Conservation (phyloP, 768 basidiomycete species). For the Russula abietina region DNA sequence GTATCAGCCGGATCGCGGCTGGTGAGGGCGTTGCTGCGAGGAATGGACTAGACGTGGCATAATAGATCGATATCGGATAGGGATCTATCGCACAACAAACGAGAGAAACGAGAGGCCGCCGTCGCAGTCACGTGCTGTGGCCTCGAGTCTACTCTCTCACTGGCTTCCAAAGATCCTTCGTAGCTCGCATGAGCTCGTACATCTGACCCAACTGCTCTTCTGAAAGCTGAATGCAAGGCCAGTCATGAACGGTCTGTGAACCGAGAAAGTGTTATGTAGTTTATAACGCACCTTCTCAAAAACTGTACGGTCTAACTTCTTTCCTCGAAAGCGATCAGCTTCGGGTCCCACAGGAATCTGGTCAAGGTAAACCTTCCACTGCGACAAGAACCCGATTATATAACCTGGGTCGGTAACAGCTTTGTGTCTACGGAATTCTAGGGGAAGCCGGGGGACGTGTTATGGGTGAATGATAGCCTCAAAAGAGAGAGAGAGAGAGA, state of each 20-base stretch:
- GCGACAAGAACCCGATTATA: constrained; percentile 90
- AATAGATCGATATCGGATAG: not conserved
- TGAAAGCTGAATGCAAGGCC: constrained; percentile 57
- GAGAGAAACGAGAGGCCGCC: too few species aligned
- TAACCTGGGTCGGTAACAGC: constrained; percentile 78
- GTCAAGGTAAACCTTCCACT: constrained; percentile 94
- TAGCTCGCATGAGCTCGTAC: constrained; percentile 90
- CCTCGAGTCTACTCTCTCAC: constrained; percentile 23
- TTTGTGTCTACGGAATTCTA: constrained; percentile 84
- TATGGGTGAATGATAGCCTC: not conserved
- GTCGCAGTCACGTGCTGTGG: not conserved
- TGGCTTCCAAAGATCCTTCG: constrained; percentile 82
- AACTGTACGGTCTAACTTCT: constrained; percentile 59
- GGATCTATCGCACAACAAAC: not conserved
- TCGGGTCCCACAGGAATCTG: constrained; percentile 47
- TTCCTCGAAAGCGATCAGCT: constrained; percentile 48
- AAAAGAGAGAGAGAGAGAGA: not conserved
- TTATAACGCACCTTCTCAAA: constrained; percentile 61
- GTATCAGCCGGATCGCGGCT: not conserved
- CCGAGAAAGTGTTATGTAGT: not conserved
- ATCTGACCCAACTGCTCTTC: constrained; percentile 87
- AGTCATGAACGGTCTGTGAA: not conserved
- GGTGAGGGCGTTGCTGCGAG: not conserved
- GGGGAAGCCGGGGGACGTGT: not conserved
- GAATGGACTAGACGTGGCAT: not conserved